Evolutionary conservation across 352 stramenopile species (phyloP).

Genomic region (Phytopythium montanum): DNA sequence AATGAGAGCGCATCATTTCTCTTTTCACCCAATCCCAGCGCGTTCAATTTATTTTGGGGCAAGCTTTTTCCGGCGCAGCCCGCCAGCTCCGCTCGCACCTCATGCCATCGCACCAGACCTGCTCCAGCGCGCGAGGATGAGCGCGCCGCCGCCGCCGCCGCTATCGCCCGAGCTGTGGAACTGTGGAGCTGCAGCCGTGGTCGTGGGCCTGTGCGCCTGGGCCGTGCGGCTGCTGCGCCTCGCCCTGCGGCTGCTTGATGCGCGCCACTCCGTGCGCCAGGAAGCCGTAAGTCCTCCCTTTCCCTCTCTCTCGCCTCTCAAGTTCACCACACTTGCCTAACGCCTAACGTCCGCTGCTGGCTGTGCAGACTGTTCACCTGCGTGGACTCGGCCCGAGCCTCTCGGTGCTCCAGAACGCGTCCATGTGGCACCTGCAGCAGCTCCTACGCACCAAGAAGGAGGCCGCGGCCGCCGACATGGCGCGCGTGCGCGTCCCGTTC

Average conservation of each 20-base stretch:
- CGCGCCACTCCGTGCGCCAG: constrained; percentile 32
- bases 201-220: constrained; percentile 44
- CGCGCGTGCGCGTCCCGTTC: constrained; percentile 38
- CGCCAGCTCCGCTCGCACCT: not conserved
- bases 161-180: constrained; percentile 61
- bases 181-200: constrained; percentile 34
- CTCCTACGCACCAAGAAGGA: constrained; percentile 47
- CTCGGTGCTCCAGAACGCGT: constrained; percentile 40
- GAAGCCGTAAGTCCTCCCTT: constrained; percentile 28
- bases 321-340: not conserved
- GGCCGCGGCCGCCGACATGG: constrained; percentile 28
- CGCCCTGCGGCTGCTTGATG: constrained; percentile 30
- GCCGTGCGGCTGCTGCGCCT: constrained; percentile 35
- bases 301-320: no score
- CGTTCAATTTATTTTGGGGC: constrained; percentile 8
- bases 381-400: constrained; percentile 30
- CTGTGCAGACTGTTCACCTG: constrained; percentile 16
- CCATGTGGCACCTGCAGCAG: constrained; percentile 67
- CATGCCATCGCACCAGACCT: not conserved
- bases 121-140: not conserved
- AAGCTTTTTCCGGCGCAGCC: not conserved
- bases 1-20: constrained; percentile 10
- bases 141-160: constrained; percentile 18
- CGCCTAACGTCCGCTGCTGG: not conserved
- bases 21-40: constrained; percentile 13